Evolutionary conservation across 805 yeast species (phyloP).

Genomic region (Wickerhamiella cacticola): DNA sequence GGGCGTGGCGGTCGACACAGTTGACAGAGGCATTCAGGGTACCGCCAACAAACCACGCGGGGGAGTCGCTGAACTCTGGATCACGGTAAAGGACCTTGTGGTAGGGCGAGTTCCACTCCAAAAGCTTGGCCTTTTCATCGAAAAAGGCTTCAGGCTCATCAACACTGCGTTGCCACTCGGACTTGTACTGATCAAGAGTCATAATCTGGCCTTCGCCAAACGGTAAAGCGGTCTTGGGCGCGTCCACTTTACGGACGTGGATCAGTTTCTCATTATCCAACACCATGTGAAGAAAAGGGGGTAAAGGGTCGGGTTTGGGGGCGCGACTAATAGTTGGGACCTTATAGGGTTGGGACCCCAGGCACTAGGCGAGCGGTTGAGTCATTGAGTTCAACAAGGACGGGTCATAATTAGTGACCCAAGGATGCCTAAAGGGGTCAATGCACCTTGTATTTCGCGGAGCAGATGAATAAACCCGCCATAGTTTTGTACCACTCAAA

Average conservation of each 20-base stretch:
- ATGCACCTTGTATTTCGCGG: too few relatives aligned
- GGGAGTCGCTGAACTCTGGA: slow-evolving; percentile 26
- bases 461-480: too few relatives aligned
- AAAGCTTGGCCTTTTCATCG: slow-evolving; percentile 58
- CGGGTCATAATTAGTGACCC: background rate
- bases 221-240: slow-evolving; percentile 23
- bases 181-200: slow-evolving; percentile 54
- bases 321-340: slow-evolving; percentile 1
- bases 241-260: slow-evolving; percentile 21
- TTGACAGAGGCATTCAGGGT: slow-evolving; percentile 86
- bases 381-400: slow-evolving; percentile 7
- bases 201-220: slow-evolving; percentile 33
- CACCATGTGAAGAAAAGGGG: slow-evolving; percentile 13
- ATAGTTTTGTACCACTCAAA: too few relatives aligned
- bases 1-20: slow-evolving; percentile 92
- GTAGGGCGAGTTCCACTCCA: slow-evolving; percentile 74
- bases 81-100: slow-evolving; percentile 35
- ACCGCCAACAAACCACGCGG: slow-evolving; percentile 92
- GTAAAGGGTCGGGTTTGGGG: background rate
- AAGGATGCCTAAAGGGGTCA: too few relatives aligned
- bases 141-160: slow-evolving; percentile 70
- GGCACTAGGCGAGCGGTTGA: background rate
- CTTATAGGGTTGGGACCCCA: background rate
- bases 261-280: slow-evolving; percentile 25
- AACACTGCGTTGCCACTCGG: slow-evolving; percentile 61